phyloP scores from a whole-genome alignment of 441 rosid genomes.

The Populus tomentosa region DNA sequence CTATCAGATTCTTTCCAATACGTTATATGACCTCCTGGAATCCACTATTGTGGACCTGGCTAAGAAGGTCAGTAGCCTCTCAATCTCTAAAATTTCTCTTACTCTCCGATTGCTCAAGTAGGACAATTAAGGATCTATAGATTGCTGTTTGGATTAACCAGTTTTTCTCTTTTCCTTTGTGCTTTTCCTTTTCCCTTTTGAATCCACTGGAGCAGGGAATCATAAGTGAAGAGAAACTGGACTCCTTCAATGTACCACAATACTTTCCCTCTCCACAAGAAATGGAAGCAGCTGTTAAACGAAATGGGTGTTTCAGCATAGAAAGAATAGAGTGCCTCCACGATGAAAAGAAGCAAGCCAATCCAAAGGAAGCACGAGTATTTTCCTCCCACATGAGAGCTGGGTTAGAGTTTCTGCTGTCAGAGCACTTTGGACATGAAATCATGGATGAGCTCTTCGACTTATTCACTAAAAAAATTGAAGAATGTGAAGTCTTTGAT shows the following conservation, averaged over 20 bases:
- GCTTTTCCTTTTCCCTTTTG: background rate
- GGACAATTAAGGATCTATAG: too few relatives aligned
- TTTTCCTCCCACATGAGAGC: background rate
- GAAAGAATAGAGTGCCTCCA: slow-evolving; percentile 4
- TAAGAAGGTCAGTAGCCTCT: background rate
- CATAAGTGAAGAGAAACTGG: slow-evolving; percentile 12
- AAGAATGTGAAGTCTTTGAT: background rate
- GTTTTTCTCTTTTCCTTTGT: too few relatives aligned
- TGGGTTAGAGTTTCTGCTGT: slow-evolving; percentile 5
- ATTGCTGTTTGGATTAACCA: too few relatives aligned
- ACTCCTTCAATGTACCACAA: slow-evolving; percentile 16
- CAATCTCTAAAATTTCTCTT: too few relatives aligned
- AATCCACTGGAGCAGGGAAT: background rate
- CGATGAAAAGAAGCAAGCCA: background rate
- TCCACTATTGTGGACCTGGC: slow-evolving; percentile 15
- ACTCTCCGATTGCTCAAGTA: too few relatives aligned
- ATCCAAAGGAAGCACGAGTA: background rate
- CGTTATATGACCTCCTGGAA: background rate
- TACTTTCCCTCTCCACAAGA: slow-evolving; percentile 8
- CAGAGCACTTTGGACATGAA: slow-evolving; percentile 4
- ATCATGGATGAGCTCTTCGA: slow-evolving; percentile 5
- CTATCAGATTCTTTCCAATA: background rate
- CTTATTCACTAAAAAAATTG: background rate
- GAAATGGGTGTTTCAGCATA: slow-evolving; percentile 5
- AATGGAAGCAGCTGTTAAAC: slow-evolving; percentile 8